Evolutionary conservation across 148 eudicot genomes (phyloP), one percentile per base, ranked within the genome.

Genomic region (Nepenthes gracilis): DNA sequence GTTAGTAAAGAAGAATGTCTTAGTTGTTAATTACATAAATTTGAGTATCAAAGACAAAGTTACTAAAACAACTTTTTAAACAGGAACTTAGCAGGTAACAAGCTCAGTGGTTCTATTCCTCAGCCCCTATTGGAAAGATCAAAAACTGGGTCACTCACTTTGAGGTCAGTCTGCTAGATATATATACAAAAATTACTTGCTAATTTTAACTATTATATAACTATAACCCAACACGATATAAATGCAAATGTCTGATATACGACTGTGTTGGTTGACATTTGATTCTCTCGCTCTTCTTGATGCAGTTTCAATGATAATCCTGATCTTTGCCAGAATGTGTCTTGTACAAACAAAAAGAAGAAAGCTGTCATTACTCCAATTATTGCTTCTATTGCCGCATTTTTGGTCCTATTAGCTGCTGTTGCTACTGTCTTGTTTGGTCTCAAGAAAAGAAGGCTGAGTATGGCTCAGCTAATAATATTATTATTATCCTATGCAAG

Each of bases 81-180:
- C 64, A 79, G 83, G 43, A 64, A 73, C 45, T 57, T 73, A 13
- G 57, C 36, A 40, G 65, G 67, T 33, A 79, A 75, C 68, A 64
- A 67, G 35, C 62, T 79, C 70, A 63, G 60, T 0, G 75, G 77
- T n/a, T 40, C 70, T 43, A 33, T 69, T 70, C 80, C 83, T 36
- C 47, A 47, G 36, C 35, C 53, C 52, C 69, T 75, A 9, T 36
- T 72, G 15, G 60, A 64, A 54, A 75, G 59, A 54, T 55, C 70
- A 48, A 45, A 52, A 5, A 64, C 57, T 2, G 70, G 81, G 15
- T 47, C 56, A 32, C 54, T 77, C 2, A 32, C 54, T 50, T 64
- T 77, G 32, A 77, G 81, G 81, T 77, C 48, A n/a, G 50, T 40
- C 36, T 8, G 8, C 45, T 40, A 40, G 45, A 8, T 8, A 40